Evolutionary conservation across 352 stramenopile genomes (phyloP).

Genomic region (Plasmopara viticola): DNA sequence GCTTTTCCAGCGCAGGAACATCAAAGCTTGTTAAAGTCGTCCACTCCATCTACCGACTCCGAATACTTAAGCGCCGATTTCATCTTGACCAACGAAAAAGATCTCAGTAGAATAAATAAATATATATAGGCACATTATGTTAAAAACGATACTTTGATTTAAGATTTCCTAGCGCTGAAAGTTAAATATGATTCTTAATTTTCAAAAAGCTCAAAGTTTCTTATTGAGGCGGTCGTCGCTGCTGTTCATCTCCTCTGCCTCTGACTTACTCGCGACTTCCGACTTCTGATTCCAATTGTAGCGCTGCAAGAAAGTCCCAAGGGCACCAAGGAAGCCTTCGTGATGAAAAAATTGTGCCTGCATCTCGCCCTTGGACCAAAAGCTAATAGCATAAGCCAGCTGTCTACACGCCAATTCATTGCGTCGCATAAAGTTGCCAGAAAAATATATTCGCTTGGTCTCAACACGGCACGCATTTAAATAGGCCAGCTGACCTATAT

Average conservation of each 20-base stretch:
- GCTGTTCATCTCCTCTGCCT: background rate
- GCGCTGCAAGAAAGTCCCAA: constrained; percentile 90
- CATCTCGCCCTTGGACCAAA: constrained; percentile 92
- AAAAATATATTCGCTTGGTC: constrained; percentile 93
- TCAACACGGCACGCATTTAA: constrained; percentile 92
- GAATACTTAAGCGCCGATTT: too few relatives aligned
- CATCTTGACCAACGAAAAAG: too few relatives aligned
- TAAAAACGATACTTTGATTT: too few relatives aligned
- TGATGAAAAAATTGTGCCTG: constrained; percentile 91
- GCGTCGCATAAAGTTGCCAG: constrained; percentile 94
- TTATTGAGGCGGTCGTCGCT: too few relatives aligned
- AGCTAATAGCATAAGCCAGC: constrained; percentile 93
- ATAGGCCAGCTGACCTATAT: constrained; percentile 94
- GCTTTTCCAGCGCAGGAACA: too few relatives aligned
- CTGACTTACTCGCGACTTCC: background rate
- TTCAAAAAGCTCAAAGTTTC: too few relatives aligned
- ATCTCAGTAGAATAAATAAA: too few relatives aligned
- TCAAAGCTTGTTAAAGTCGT: too few relatives aligned
- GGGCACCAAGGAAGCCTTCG: constrained; percentile 96
- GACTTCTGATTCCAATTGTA: constrained; percentile 6
- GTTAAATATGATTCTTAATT: too few relatives aligned
- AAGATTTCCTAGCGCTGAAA: too few relatives aligned
- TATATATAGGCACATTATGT: too few relatives aligned
- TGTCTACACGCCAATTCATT: constrained; percentile 90
- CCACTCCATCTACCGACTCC: too few relatives aligned